Conservation (phyloP, 345 rosid genomes). For the Eucalyptus fibrosa region DNA sequence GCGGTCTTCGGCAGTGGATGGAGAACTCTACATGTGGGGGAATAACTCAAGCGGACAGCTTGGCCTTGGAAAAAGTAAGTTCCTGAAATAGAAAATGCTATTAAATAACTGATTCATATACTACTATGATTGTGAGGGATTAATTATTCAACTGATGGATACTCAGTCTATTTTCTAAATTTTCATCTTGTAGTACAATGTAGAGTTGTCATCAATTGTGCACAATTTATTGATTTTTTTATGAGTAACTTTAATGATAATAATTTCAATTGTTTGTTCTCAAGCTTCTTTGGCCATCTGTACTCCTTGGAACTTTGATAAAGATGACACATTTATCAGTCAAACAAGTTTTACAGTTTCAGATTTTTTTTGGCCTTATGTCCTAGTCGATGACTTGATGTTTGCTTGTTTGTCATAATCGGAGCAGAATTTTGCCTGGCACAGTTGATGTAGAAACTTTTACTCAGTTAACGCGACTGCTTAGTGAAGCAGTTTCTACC, state of each 20-base stretch:
- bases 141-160: background rate
- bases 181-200: background rate
- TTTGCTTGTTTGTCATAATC: background rate
- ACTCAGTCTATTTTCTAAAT: background rate
- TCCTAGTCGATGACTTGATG: background rate
- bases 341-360: background rate
- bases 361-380: background rate
- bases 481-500: background rate
- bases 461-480: background rate
- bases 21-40: constrained; percentile 92
- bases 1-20: constrained; percentile 42
- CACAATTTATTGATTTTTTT: background rate
- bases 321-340: background rate
- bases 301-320: background rate
- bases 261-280: background rate
- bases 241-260: background rate
- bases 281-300: background rate
- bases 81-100: background rate
- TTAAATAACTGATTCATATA: background rate
- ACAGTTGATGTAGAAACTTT: background rate
- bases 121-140: background rate
- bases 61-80: constrained; percentile 87
- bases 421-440: background rate
- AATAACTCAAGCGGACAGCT: constrained; percentile 90
- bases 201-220: background rate